Evolutionary conservation across 108 stramenopile genomes (phyloP), one percentile per base, ranked within the genome.

Genomic region (Skeletonema costatum): DNA sequence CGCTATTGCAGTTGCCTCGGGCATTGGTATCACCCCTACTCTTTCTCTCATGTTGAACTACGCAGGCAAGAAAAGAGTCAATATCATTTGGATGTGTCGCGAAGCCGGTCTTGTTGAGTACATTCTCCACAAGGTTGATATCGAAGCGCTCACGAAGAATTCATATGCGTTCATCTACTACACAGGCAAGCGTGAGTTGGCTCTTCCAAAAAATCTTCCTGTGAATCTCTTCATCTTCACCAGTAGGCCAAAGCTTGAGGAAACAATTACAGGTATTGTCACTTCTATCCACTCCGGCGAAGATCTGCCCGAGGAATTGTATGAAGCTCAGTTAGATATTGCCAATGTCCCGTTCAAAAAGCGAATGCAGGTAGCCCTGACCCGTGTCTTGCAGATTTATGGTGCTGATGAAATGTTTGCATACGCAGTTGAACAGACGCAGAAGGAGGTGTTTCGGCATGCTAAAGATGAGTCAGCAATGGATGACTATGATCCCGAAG

Each of bases 21-120:
- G 71, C 36, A 72, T 72, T 19, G 71, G 71, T 25, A 72, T 72
- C 35, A 72, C 71, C 7, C 71, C 71, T 16, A 63, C 71, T 35
- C 62, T 72, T 5, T 32, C 62, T 25, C 21, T 64, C 16, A 12
- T 64, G 14, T n/a, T 30, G 16, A 17, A 17, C 30, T 63, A 72
- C 19, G 38, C 32, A 19, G 62, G 29, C 21, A 63, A n/a, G 33
- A 62, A 63, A 32, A 32, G 71, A 6, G 10, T 72, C 19, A 64
- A 64, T 29, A 21, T 72, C 4, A 13, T 72, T 13, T 72, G 71
- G 71, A 58, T 64, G 19, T 64, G 62, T 13, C 61, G 62, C 8
- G 71, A 72, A 7, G 13, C 71, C 7, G 60, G 61, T 14, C 61
- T 72, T 13, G 16, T 72, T 5, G 63, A 64, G 62, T 64, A 64